Evolutionary conservation across 2,329 filamentous ascomycete species (phyloP).

Genomic region (Lojkania enalia): DNA sequence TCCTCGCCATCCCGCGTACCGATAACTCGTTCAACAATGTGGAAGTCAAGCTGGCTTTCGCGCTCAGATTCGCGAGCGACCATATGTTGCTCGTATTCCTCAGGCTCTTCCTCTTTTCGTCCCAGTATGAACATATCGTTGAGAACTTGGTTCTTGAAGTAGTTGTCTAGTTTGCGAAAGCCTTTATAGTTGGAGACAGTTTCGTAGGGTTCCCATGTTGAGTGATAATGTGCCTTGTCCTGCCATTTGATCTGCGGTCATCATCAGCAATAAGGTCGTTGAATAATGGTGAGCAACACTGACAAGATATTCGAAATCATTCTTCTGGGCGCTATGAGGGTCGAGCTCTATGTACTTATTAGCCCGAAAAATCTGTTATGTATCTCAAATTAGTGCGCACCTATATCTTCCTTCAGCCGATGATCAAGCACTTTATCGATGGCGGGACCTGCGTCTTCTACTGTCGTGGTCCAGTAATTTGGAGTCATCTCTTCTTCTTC

Average conservation of each 20-base stretch:
- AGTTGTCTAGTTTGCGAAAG: slow-evolving; percentile 89
- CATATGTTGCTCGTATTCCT: slow-evolving; percentile 91
- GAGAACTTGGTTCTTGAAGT: slow-evolving; percentile 80
- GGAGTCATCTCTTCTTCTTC: slow-evolving; percentile 65
- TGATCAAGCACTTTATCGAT: slow-evolving; percentile 93
- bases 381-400: slow-evolving; percentile 28
- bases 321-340: slow-evolving; percentile 51
- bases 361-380: slow-evolving; percentile 12
- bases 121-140: slow-evolving; percentile 71
- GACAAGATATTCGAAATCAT: slow-evolving; percentile 83
- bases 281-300: slow-evolving; percentile 23
- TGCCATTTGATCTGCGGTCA: slow-evolving; percentile 86
- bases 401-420: slow-evolving; percentile 68
- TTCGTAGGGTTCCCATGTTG: slow-evolving; percentile 87
- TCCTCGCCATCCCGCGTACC: slow-evolving; percentile 76
- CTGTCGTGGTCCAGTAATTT: slow-evolving; percentile 69
- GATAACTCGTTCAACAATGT: slow-evolving; percentile 90
- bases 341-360: slow-evolving; percentile 38
- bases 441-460: slow-evolving; percentile 78
- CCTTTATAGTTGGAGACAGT: slow-evolving; percentile 77
- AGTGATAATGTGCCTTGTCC: slow-evolving; percentile 90
- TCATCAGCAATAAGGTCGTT: slow-evolving; percentile 20
- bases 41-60: slow-evolving; percentile 86
- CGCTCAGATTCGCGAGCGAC: slow-evolving; percentile 91
- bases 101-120: slow-evolving; percentile 64